Evolutionary conservation across 352 stramenopile genomes (phyloP).

Genomic region (Pythium folliculosum): DNA sequence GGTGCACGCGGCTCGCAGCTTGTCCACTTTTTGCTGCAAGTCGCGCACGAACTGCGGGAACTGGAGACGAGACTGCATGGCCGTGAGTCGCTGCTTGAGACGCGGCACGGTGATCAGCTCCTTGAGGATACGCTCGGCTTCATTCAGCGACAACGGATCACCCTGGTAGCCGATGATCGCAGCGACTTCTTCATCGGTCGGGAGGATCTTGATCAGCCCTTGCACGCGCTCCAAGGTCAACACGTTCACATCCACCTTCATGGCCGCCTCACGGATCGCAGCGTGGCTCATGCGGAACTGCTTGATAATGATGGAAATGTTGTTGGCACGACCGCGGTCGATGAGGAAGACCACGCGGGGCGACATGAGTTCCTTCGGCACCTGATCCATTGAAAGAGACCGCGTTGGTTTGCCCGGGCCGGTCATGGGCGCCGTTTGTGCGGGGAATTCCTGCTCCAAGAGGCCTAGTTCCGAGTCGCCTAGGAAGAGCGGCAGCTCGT

Average conservation of each 20-base stretch:
- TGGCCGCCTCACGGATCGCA: conserved; percentile 76
- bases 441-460: conserved; percentile 67
- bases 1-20: conserved; percentile 54
- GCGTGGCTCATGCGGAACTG: conserved; percentile 93
- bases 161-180: conserved; percentile 66
- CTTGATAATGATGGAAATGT: conserved; percentile 97
- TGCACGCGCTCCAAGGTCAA: conserved; percentile 83
- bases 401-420: conserved; percentile 37
- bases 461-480: conserved; percentile 49
- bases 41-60: conserved; percentile 66
- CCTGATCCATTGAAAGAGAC: conserved; percentile 44
- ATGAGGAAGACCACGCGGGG: conserved; percentile 77
- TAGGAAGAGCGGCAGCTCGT: conserved; percentile 48
- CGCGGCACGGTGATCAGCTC: conserved; percentile 75
- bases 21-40: conserved; percentile 65
- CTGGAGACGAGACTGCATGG: conserved; percentile 64
- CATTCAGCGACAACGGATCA: conserved; percentile 64
- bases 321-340: conserved; percentile 70
- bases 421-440: conserved; percentile 51
- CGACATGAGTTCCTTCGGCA: conserved; percentile 41
- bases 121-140: conserved; percentile 78
- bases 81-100: conserved; percentile 61
- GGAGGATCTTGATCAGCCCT: conserved; percentile 85
- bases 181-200: conserved; percentile 85
- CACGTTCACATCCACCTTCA: conserved; percentile 78